Percentiles rank a stretch among this genome's conserved stretches.
Conservation (phyloP, 2,329 filamentous ascomycete genomes). For the Fusarium sp. region DNA sequence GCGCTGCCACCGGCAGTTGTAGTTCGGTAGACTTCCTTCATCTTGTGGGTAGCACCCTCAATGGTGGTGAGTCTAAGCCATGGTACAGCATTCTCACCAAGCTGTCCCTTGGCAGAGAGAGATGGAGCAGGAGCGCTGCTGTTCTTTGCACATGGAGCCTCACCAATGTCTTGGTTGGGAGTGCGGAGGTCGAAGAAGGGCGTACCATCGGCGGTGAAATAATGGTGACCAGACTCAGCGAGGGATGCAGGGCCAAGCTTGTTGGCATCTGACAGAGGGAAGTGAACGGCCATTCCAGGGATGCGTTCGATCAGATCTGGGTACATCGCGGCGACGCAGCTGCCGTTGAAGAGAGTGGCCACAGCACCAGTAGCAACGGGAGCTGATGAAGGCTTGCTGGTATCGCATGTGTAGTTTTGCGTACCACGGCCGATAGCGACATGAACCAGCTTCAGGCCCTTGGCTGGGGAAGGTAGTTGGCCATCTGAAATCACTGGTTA, state of each 20-base stretch:
- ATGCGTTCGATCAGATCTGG: slow-evolving; percentile 73
- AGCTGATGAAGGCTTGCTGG: slow-evolving; percentile 65
- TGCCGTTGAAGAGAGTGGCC: slow-evolving; percentile 88
- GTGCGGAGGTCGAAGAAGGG: slow-evolving; percentile 85
- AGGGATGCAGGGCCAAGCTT: slow-evolving; percentile 68
- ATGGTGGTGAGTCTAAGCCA: slow-evolving; percentile 79
- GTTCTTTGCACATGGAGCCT: slow-evolving; percentile 71
- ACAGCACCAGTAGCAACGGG: slow-evolving; percentile 78
- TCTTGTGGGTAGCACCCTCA: slow-evolving; percentile 64
- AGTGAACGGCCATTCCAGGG: slow-evolving; percentile 74
- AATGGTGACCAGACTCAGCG: slow-evolving; percentile 79
- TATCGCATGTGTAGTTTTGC: slow-evolving; percentile 91
- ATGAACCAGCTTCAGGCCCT: slow-evolving; percentile 74
- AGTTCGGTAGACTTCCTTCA: slow-evolving; percentile 83
- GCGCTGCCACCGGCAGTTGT: slow-evolving; percentile 84
- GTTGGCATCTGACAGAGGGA: slow-evolving; percentile 61
- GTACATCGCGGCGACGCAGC: slow-evolving; percentile 77
- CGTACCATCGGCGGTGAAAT: slow-evolving; percentile 76
- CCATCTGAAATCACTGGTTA: slow-evolving; percentile 43
- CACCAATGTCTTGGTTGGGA: slow-evolving; percentile 61
- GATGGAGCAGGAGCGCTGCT: slow-evolving; percentile 70
- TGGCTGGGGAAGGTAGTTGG: slow-evolving; percentile 68
- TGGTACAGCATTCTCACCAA: slow-evolving; percentile 75
- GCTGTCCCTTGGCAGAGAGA: slow-evolving; percentile 66
- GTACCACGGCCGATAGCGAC: slow-evolving; percentile 89